Conservation (phyloP, 495 filamentous ascomycete species). For the Pyrenopolyporus hunteri region DNA sequence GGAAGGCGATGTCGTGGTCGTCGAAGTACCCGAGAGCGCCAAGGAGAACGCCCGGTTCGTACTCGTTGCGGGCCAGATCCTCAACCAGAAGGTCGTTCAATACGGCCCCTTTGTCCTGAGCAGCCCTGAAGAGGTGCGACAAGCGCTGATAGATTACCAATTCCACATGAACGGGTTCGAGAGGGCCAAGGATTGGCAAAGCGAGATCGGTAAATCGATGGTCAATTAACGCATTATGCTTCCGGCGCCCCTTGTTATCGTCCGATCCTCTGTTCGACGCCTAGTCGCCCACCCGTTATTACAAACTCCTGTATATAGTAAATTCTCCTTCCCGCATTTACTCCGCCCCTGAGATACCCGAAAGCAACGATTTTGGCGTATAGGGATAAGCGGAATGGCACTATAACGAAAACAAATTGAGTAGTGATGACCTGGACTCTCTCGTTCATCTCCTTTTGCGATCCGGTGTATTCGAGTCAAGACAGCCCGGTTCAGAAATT, state of each 20-base stretch:
- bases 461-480: not conserved
- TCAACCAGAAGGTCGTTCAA: conserved; percentile 93
- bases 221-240: conserved; percentile 21
- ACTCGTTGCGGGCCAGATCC: conserved; percentile 80
- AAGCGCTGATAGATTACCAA: conserved; percentile 90
- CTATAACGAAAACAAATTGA: conserved; percentile 14
- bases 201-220: conserved; percentile 86
- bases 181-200: conserved; percentile 79
- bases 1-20: conserved; percentile 73
- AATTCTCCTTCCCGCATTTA: not conserved
- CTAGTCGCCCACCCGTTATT: not conserved
- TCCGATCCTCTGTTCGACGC: not conserved
- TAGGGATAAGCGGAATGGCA: conserved; percentile 5
- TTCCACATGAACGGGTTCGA: conserved; percentile 89
- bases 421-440: conserved; percentile 3
- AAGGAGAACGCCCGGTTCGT: conserved; percentile 73
- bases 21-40: conserved; percentile 70
- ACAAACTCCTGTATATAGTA: conserved; percentile 27
- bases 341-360: conserved; percentile 18
- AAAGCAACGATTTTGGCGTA: conserved; percentile 14
- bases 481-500: not conserved
- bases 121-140: conserved; percentile 81
- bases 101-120: conserved; percentile 95
- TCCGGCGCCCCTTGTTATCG: not conserved
- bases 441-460: not conserved